Base-by-base conservation (phyloP, 1,284 basidiomycete genomes). In the Amylostereum chailletii region DNA sequence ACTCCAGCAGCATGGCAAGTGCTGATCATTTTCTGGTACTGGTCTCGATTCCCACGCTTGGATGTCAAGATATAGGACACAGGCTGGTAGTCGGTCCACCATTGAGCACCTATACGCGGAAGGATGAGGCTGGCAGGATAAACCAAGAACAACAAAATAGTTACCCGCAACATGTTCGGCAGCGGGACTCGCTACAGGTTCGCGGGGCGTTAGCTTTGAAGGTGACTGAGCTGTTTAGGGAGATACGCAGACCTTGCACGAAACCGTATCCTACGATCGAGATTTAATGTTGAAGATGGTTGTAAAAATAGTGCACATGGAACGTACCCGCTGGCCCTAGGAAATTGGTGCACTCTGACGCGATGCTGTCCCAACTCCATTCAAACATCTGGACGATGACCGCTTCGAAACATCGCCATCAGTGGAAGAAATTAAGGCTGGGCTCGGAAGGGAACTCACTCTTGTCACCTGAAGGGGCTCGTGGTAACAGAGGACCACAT, bases 41-140 rank as follows among this genome's bases (percentile, higher is more conserved):
- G 76, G 1, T 60, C 46, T 10, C 76, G 68, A 52, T 75, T 68
- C 3, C 80, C 81, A 1, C 77, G 76, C 59, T 83, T 83, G 2
- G 77, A 79, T 1, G 70, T 76, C 45, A 83, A 58, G 31, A 50
- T 80, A 58, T 82, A 83, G 0, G 80, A 81, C 1, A 82, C 80
- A 3, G 79, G 77, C 55, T 84, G 81, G 57, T 84, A 83, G 58
- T 82, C 79, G 0, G 81, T 83, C 80, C 80, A 83, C 81, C 81
- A 83, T 57, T 81, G 71, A 5, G 61, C 27, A 5, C 80, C 79
- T 19, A 19, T 19, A 19, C 19, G 19, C 19, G 19, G 19, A 19
- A 19, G 19, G 19, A 19, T 19, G 19, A 19, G 19, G 19, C 19
- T 19, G 19, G 19, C 19, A 19, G 19, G 19, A 19, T 19, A 19